Base-by-base conservation (phyloP, 2,329 filamentous ascomycete species). In the Aphanoascus verrucosus region DNA sequence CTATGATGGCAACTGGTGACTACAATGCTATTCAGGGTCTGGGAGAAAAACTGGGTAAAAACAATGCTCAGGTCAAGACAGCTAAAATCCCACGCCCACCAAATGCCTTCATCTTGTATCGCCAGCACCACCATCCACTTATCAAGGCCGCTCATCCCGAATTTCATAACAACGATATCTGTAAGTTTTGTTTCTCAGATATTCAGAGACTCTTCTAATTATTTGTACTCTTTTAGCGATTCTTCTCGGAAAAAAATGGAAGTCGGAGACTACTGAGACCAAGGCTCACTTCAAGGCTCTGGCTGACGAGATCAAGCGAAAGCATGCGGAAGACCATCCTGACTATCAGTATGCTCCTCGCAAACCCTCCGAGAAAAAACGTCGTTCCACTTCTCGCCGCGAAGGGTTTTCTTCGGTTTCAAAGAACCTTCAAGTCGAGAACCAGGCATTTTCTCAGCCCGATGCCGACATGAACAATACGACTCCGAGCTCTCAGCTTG, bases 91-190 rank as follows among this genome's bases (percentile, higher is more conserved):
- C 70, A 51, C 69, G 72, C n/a, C 72, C 72, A 15, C 67, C 69
- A 14, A 74, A 74, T 61, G 68, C 69, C 4, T 74, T 73, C 61
- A 74, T 74, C 53, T 62, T 74, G 20, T 75, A 73, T 58, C 68
- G 72, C 23, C 64, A 71, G 58, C 62, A 71, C 43, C 64, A 71
- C 50, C 68, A 72, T 55, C 62, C 66, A 1, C 56, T 57, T 12
- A 57, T 71, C 44, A 71, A 69, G 52, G 67, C 63, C n/a, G 54
- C 60, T 35, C 64, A 71, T 53, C 70, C 71, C n/a, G 63, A 62
- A 11, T 57, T 72, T 31, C 66, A 71, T 51, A 75, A 74, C 61
- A 74, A 74, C 54, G 63, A 70, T 20, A 74, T 74, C 42, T 74
- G 69, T 72, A 62, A 66, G 70, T 64, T 41, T 44, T 23, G 68